Base-by-base conservation (phyloP, 2,329 filamentous ascomycete species). In the Aspergillus chevalieri region DNA sequence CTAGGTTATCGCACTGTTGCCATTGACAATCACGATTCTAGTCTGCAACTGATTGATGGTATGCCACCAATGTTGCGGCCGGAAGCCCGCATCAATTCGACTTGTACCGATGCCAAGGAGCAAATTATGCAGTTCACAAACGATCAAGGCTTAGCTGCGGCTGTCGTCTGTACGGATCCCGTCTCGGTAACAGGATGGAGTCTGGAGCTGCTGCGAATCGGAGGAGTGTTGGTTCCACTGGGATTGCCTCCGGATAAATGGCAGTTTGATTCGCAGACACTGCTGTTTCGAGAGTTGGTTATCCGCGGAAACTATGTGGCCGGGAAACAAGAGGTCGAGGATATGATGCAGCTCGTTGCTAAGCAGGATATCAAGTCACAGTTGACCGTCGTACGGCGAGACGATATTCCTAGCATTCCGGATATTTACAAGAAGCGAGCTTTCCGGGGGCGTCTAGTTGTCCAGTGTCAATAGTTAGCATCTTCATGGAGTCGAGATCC, bases 281-380 rank as follows among this genome's bases (percentile, higher is more conserved):
- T 53, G 14, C 21, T 51, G 6, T 53, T 55, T 24, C 39, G 49
- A 3, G 44, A 55, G 15, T 30, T 53, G 44, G 33, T 45, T n/a
- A 9, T 55, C 6, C 36, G 44, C 5, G 48, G 51, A 5, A 48
- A 21, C 8, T 45, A 53, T 15, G 47, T 53, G 4, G 48, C 44
- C 3, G 46, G 44, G 38, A 28, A 41, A 10, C 15, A 43, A 3
- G 34, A 49, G 24, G 36, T 44, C 15, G 21, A 38, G 44, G 47
- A 49, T 19, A 53, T 55, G 52, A 51, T 55, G 46, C 12, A 34
- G 39, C 17, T 43, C 10, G 48, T 50, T 12, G 17, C 34, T 6
- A 28, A 47, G 5, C 24, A 47, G 15, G 30, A 22, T 3, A 47
- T 50, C 19, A 24, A 19, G 48, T 47, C 48, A n/a, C 44, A 47